Evolutionary conservation across 345 rosid species (phyloP), one percentile per base, ranked within the genome.

Genomic region (Psidium guajava): DNA sequence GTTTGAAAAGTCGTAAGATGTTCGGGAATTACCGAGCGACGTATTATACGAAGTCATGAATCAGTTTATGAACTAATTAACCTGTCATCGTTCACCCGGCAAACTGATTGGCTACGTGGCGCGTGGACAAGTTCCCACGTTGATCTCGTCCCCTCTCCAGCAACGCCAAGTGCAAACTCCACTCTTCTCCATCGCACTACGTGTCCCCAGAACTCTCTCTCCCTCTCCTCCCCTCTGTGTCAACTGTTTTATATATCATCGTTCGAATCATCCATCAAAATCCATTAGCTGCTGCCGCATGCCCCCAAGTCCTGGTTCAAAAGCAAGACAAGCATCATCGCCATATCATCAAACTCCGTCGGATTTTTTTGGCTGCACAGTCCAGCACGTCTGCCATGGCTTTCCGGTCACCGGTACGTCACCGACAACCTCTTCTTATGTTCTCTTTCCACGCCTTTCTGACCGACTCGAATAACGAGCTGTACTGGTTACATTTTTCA

Each of bases 331-430:
- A 64, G 75, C 75, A 16, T 59, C 73, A 14, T 61, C 0, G 74
- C 40, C 74, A 28, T 61, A 28, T 4, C 5, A 61, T 28, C 9
- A 15, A 15, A 61, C 40, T 28, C 1, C 21, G 21, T 32, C 44
- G 9, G 24, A 32, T 16, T 24, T 32, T 44, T 15, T 36, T 36
- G 77, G 47, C 77, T 32, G 13, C 77, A 16, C 12, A 2, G 77
- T 36, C 12, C 77, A 18, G 77, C 77, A 61, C 81, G 51, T 61
- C 85, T 53, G 50, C 15, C 86, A 91, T 91, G 96, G 91, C 92
- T 1, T 86, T 64, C 24, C 87, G 90, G 83, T 86, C 91, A 82
- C 56, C 91, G 25, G 93, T 92, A 90, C 86, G 93, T 85, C 24
- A 11, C 74, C 42, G 15, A 18, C 15, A 6, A 50, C 9, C 73